A percentile compares a stretch with the other conserved stretches of the same genome.
Conservation (phyloP, 306 rosid species). For the Cicer yamashitae region DNA sequence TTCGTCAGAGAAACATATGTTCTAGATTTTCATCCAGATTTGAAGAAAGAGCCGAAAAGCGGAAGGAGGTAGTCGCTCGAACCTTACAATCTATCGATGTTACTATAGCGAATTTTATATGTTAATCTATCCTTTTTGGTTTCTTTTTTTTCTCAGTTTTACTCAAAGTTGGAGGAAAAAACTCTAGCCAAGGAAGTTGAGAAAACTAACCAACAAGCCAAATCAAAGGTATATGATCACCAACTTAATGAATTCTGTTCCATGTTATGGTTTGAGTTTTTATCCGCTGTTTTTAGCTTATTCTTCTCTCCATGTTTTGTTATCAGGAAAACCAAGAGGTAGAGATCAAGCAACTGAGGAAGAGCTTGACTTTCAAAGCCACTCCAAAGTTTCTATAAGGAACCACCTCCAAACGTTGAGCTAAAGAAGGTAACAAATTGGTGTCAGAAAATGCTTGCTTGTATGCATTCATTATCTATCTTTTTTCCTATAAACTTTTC, state of each 20-base stretch:
- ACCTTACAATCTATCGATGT: slow-evolving; percentile 16
- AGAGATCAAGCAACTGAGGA: slow-evolving; percentile 89
- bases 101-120: slow-evolving; percentile 17
- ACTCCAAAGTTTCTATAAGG: slow-evolving; percentile 86
- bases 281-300: slow-evolving; percentile 28
- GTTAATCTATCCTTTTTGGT: slow-evolving; percentile 11
- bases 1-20: slow-evolving; percentile 58
- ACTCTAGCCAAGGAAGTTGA: slow-evolving; percentile 90
- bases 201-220: slow-evolving; percentile 72
- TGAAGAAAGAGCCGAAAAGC: slow-evolving; percentile 95
- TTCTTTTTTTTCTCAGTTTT: slow-evolving; percentile 67
- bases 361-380: slow-evolving; percentile 81
- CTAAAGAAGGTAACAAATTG: slow-evolving; percentile 72
- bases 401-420: slow-evolving; percentile 88
- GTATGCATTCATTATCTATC: background rate
- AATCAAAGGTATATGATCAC: slow-evolving; percentile 68
- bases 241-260: slow-evolving; percentile 1
- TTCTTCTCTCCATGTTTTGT: slow-evolving; percentile 20
- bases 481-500: too few relatives aligned
- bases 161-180: slow-evolving; percentile 89
- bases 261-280: slow-evolving; percentile 32
- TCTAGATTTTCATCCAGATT: slow-evolving; percentile 77
- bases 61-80: slow-evolving; percentile 77
- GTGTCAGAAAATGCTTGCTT: background rate
- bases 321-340: slow-evolving; percentile 82